A percentile compares a stretch with the other conserved stretches of the same genome.
These are phyloP conservation scores for Erodium texanum DNA, from an alignment of 441 rosid genomes.

Conservation along the genomic window DNA sequence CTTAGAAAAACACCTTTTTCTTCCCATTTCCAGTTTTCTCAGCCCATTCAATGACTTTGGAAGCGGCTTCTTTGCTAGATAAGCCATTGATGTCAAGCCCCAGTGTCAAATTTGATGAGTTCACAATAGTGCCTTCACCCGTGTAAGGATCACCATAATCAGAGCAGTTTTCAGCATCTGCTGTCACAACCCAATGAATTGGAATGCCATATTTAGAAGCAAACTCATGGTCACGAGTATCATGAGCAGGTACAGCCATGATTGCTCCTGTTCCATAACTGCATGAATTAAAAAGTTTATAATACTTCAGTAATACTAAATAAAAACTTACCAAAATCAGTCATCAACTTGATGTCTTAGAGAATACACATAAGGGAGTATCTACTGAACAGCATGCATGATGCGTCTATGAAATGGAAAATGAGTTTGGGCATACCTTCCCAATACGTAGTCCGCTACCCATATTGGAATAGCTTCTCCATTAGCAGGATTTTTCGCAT, in stretches of 20 bases:
- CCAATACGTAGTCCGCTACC: constrained; percentile 96
- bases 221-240: constrained; percentile 75
- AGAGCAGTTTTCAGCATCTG: constrained; percentile 30
- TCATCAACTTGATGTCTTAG: background rate
- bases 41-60: constrained; percentile 73
- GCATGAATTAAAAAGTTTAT: constrained; percentile 21
- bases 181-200: constrained; percentile 56
- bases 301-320: constrained; percentile 11
- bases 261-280: constrained; percentile 99
- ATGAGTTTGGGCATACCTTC: constrained; percentile 39
- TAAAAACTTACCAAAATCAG: constrained; percentile 8
- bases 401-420: background rate
- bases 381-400: constrained; percentile 2
- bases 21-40: constrained; percentile 69
- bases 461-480: constrained; percentile 89
- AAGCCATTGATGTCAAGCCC: constrained; percentile 83
- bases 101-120: constrained; percentile 46
- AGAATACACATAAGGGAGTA: constrained; percentile 6
- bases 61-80: constrained; percentile 57
- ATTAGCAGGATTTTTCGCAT: constrained; percentile 75
- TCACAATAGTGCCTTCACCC: constrained; percentile 49
- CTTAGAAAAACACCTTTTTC: constrained; percentile 51
- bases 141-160: constrained; percentile 48
- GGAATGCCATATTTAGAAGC: constrained; percentile 69
- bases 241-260: constrained; percentile 98